A percentile compares a stretch with the other conserved stretches of the same genome.
These are phyloP conservation scores for Cicer arietinum DNA, from an alignment of 306 rosid species.

Conservation along the genomic window DNA sequence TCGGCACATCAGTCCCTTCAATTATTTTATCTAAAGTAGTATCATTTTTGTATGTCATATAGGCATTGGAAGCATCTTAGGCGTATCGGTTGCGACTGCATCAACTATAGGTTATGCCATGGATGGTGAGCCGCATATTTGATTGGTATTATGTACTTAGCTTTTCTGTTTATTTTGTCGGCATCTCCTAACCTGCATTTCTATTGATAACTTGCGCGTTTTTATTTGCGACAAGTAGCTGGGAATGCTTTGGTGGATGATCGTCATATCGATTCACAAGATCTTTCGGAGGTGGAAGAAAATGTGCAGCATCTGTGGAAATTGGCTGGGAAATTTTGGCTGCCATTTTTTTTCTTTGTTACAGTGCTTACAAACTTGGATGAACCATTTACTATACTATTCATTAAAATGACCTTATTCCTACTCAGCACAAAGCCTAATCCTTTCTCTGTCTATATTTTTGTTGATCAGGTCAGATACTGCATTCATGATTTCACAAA, in stretches of 20 bases:
- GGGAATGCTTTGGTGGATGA: constrained; percentile 56
- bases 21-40: constrained; percentile 19
- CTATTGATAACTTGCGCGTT: constrained; percentile 25
- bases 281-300: constrained; percentile 53
- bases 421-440: constrained; percentile 75
- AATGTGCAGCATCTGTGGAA: constrained; percentile 48
- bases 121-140: constrained; percentile 66
- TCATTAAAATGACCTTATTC: constrained; percentile 57
- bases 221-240: constrained; percentile 50
- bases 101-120: constrained; percentile 61
- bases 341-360: constrained; percentile 60
- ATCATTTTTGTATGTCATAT: constrained; percentile 21
- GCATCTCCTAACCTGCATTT: neutral
- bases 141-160: constrained; percentile 43
- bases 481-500: neutral
- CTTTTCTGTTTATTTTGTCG: constrained; percentile 12
- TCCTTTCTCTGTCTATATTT: constrained; percentile 77
- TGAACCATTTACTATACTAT: constrained; percentile 51
- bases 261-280: constrained; percentile 34
- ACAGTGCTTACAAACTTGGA: constrained; percentile 64
- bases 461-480: constrained; percentile 67
- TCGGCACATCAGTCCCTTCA: neutral
- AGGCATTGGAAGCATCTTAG: constrained; percentile 65
- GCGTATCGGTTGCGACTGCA: constrained; percentile 56
- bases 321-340: constrained; percentile 64